Evolutionary conservation across 768 basidiomycete species (phyloP).

Genomic region (Suillus bovinus): DNA sequence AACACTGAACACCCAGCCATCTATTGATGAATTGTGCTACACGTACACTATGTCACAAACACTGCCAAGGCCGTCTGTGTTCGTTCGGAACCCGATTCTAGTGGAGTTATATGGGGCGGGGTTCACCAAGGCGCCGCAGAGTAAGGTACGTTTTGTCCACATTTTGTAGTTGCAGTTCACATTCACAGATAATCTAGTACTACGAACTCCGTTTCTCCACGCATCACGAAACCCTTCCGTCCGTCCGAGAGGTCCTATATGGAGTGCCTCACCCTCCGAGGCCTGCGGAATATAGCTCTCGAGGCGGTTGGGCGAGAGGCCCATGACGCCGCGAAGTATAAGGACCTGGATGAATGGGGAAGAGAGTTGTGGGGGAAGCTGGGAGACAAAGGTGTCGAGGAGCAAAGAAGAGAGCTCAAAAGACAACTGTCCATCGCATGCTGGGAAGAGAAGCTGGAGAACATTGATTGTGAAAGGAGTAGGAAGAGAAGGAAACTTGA

Average conservation of each 20-base stretch:
- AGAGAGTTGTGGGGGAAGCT: slow-evolving; percentile 41
- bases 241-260: slow-evolving; percentile 63
- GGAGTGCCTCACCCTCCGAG: slow-evolving; percentile 49
- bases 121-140: slow-evolving; percentile 67
- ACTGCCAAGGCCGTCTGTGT: slow-evolving; percentile 50
- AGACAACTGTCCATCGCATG: slow-evolving; percentile 38
- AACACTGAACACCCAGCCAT: slow-evolving; percentile 18
- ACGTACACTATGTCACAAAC: slow-evolving; percentile 50
- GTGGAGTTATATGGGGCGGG: slow-evolving; percentile 81
- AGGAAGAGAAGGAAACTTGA: slow-evolving; percentile 15
- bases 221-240: slow-evolving; percentile 71
- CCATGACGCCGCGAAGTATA: slow-evolving; percentile 34
- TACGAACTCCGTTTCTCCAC: slow-evolving; percentile 86
- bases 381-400: slow-evolving; percentile 36
- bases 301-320: slow-evolving; percentile 53
- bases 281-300: slow-evolving; percentile 56
- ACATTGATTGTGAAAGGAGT: slow-evolving; percentile 25
- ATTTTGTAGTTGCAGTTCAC: background rate
- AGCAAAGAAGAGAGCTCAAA: slow-evolving; percentile 29
- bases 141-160: slow-evolving; percentile 41
- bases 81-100: slow-evolving; percentile 64
- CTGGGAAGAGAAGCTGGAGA: slow-evolving; percentile 45
- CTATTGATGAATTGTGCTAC: slow-evolving; percentile 45
- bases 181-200: slow-evolving; percentile 42
- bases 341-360: slow-evolving; percentile 52